Percentiles rank a stretch among this genome's conserved stretches.
phyloP scores from a whole-genome alignment of 1,139 yeast species.

The Eremothecium gossypii region DNA sequence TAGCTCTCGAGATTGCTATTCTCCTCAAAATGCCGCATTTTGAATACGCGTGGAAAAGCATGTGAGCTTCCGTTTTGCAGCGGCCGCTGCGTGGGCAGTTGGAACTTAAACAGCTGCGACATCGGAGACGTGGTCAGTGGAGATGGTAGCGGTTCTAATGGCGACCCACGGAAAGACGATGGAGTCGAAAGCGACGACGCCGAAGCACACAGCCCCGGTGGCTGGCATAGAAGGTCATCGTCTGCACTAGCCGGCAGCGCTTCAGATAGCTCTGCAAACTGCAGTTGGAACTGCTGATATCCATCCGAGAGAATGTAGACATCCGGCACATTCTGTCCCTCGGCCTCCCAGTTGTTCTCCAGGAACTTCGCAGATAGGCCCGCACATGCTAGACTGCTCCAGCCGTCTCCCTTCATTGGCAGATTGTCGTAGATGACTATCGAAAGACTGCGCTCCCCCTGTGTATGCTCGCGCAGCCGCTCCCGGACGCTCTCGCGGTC shows the following conservation, averaged over 20 bases:
- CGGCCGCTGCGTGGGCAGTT: slow-evolving; percentile 24
- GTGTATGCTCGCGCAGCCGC: slow-evolving; percentile 11
- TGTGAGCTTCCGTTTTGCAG: slow-evolving; percentile 9
- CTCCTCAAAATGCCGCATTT: slow-evolving; percentile 39
- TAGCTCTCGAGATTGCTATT: slow-evolving; percentile 29
- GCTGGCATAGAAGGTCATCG: not conserved
- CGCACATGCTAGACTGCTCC: slow-evolving; percentile 34
- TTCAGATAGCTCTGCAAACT: slow-evolving; percentile 21
- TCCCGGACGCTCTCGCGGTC: slow-evolving; percentile 30
- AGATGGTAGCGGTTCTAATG: not conserved
- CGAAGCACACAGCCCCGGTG: slow-evolving; percentile 4
- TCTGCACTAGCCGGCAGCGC: not conserved
- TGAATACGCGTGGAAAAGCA: slow-evolving; percentile 26
- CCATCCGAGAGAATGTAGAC: slow-evolving; percentile 33
- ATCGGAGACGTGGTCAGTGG: slow-evolving; percentile 28
- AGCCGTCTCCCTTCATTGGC: slow-evolving; percentile 20
- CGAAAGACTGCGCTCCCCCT: slow-evolving; percentile 10
- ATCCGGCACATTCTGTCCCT: slow-evolving; percentile 25
- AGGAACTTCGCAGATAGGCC: slow-evolving; percentile 42
- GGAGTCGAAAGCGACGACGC: slow-evolving; percentile 6
- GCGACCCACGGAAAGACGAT: slow-evolving; percentile 8
- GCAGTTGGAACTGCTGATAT: slow-evolving; percentile 27
- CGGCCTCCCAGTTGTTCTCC: slow-evolving; percentile 18
- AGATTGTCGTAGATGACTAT: slow-evolving; percentile 32
- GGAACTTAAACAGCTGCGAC: slow-evolving; percentile 31